Evolutionary conservation across 495 filamentous ascomycete genomes (phyloP).

Genomic region (Daldinia concentrica): DNA sequence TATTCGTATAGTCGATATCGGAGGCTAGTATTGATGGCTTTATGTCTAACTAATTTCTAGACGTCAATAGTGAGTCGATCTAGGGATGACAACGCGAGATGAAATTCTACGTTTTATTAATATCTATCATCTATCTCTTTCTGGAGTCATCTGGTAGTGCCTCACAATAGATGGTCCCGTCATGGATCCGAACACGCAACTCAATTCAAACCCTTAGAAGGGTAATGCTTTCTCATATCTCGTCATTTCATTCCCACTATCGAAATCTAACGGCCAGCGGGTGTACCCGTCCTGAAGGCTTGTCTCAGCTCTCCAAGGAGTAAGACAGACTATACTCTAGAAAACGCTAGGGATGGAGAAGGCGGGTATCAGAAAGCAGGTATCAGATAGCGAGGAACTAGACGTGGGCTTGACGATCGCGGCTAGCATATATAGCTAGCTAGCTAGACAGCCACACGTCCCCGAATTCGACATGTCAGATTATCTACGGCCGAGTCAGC

Average conservation of each 20-base stretch:
- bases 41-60: not conserved
- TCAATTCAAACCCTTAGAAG: not conserved
- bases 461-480: not conserved
- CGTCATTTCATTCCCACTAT: not conserved
- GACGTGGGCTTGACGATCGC: not conserved
- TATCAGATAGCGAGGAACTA: not conserved
- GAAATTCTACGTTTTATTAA: not conserved
- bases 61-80: not conserved
- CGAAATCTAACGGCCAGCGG: slow-evolving; percentile 19
- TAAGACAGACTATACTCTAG: not conserved
- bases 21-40: no score
- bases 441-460: not conserved
- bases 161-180: slow-evolving; percentile 8
- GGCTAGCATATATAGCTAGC: not conserved
- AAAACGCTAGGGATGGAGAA: not conserved
- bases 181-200: not conserved
- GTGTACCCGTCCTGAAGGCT: slow-evolving; percentile 3
- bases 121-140: slow-evolving; percentile 6
- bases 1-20: not conserved
- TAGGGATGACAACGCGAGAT: not conserved
- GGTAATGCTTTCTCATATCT: not conserved
- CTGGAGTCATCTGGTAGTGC: not conserved
- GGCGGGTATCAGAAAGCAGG: not conserved
- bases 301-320: not conserved
- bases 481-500: not conserved